phyloP scores from a whole-genome alignment of 495 filamentous ascomycete genomes.

The Aspergillus indologenus region DNA sequence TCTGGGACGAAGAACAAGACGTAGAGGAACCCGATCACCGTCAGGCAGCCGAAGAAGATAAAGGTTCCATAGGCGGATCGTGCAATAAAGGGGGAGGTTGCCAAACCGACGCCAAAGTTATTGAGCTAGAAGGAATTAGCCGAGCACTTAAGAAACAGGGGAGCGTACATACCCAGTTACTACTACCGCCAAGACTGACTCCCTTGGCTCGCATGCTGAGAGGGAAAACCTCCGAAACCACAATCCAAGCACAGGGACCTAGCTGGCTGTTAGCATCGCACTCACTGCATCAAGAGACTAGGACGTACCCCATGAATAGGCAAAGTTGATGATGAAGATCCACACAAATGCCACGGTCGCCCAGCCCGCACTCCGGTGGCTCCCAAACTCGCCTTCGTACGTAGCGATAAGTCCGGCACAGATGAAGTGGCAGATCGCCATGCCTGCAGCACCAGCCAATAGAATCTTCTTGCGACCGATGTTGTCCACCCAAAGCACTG shows the following conservation, averaged over 20 bases:
- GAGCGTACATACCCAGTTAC: slow-evolving; percentile 37
- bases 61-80: slow-evolving; percentile 38
- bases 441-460: slow-evolving; percentile 67
- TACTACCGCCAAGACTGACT: slow-evolving; percentile 39
- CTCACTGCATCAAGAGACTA: not conserved
- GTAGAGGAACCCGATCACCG: slow-evolving; percentile 45
- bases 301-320: slow-evolving; percentile 40
- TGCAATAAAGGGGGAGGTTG: slow-evolving; percentile 37
- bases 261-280: not conserved
- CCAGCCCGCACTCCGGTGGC: slow-evolving; percentile 55
- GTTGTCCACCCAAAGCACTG: slow-evolving; percentile 71
- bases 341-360: slow-evolving; percentile 43
- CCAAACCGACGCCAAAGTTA: slow-evolving; percentile 45
- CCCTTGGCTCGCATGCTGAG: slow-evolving; percentile 45
- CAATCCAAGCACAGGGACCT: slow-evolving; percentile 45
- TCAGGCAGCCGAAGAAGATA: slow-evolving; percentile 49
- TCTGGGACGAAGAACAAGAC: slow-evolving; percentile 35
- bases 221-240: slow-evolving; percentile 46
- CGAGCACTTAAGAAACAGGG: not conserved
- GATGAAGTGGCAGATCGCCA: slow-evolving; percentile 59
- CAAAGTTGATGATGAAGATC: slow-evolving; percentile 45
- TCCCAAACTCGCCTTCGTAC: slow-evolving; percentile 30
- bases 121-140: slow-evolving; percentile 42
- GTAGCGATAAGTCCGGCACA: slow-evolving; percentile 41
- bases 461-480: slow-evolving; percentile 74